phyloP scores from a whole-genome alignment of 495 filamentous ascomycete genomes.

The Hypoxylon cercidicola region DNA sequence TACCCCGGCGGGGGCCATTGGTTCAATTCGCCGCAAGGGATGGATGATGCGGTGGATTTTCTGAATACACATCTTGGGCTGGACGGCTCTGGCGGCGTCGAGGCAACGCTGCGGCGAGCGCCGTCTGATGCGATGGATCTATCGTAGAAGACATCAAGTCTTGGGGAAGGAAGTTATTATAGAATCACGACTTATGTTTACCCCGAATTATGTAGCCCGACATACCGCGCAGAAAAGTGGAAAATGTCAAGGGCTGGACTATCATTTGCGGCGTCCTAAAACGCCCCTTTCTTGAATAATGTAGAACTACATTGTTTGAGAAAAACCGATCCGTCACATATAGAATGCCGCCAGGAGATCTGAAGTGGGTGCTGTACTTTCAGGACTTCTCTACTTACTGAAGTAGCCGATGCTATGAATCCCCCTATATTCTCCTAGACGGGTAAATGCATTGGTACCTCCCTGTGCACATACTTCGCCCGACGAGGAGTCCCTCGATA shows the following conservation, averaged over 20 bases:
- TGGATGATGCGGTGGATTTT: conserved; percentile 63
- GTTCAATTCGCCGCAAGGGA: conserved; percentile 61
- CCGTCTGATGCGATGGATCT: conserved; percentile 19
- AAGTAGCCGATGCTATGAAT: no score
- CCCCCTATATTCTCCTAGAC: no score
- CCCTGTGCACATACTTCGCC: no score
- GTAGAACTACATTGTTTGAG: no score
- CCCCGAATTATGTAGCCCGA: neutral
- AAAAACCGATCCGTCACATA: no score
- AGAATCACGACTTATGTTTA: neutral
- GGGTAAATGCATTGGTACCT: no score
- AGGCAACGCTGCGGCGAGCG: neutral
- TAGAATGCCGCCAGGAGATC: no score
- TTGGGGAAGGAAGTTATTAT: neutral
- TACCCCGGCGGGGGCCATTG: conserved; percentile 66
- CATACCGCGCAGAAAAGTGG: neutral
- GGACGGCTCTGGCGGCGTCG: neutral
- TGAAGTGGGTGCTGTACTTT: no score
- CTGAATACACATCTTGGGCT: conserved; percentile 32
- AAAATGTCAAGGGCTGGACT: neutral
- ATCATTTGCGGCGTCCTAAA: no score
- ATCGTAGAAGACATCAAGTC: conserved; percentile 4
- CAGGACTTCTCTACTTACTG: no score
- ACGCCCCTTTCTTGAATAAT: no score
- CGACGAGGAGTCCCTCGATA: no score